Evolutionary conservation across 805 yeast species (phyloP).

Genomic region (Ogataea ramenticola): DNA sequence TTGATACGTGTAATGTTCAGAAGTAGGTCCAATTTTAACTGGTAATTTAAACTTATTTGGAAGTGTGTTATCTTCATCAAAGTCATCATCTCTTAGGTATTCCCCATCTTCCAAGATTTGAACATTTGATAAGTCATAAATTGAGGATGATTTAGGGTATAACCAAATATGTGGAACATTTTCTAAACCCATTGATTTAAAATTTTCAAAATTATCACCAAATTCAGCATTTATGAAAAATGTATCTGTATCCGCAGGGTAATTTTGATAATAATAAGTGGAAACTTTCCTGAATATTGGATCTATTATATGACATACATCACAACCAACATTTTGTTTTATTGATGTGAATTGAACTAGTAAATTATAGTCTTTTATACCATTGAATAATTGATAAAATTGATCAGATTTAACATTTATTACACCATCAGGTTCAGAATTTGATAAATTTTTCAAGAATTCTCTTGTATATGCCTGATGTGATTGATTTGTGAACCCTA

Average conservation of each 20-base stretch:
- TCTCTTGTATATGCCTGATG: conserved; percentile 10
- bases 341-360: conserved; percentile 43
- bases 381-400: conserved; percentile 32
- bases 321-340: conserved; percentile 35
- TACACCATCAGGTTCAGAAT: conserved; percentile 25
- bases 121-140: conserved; percentile 25
- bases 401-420: conserved; percentile 33
- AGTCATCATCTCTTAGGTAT: conserved; percentile 9
- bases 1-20: conserved; percentile 20
- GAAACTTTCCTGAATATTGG: conserved; percentile 35
- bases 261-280: conserved; percentile 34
- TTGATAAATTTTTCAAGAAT: conserved; percentile 6
- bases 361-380: conserved; percentile 44
- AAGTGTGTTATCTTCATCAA: conserved; percentile 13
- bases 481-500: conserved; percentile 2
- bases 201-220: conserved; percentile 31
- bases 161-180: conserved; percentile 65
- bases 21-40: conserved; percentile 6
- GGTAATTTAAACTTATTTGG: conserved; percentile 14
- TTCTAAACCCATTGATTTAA: conserved; percentile 33
- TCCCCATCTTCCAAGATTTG: conserved; percentile 5
- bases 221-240: conserved; percentile 49
- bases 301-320: conserved; percentile 36
- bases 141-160: conserved; percentile 31
- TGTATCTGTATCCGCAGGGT: conserved; percentile 32